Percentiles rank a stretch among this genome's conserved stretches.
These are phyloP conservation scores for Saccharomyces hybrid DNA, from an alignment of 1,139 yeast species.

Conservation along the genomic window DNA sequence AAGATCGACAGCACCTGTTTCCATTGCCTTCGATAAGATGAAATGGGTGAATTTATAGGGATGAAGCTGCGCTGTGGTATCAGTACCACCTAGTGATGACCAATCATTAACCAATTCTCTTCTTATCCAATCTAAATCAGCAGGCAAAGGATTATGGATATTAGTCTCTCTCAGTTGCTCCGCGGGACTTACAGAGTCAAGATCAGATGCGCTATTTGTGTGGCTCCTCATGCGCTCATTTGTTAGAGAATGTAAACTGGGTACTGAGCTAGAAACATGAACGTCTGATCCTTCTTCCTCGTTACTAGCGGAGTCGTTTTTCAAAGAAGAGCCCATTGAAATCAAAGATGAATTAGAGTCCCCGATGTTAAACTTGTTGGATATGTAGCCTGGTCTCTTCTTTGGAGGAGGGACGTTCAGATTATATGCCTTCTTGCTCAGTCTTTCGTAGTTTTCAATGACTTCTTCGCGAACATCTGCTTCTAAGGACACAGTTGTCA, in stretches of 20 bases:
- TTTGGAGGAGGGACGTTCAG: conserved; percentile 11
- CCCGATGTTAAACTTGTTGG: conserved; percentile 4
- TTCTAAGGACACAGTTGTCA: conserved; percentile 80
- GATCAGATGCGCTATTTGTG: background rate
- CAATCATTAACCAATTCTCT: conserved; percentile 60
- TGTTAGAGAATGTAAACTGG: background rate
- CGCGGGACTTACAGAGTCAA: background rate
- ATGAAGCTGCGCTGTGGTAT: conserved; percentile 93
- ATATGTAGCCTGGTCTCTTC: conserved; percentile 5
- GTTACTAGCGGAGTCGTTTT: conserved; percentile 2
- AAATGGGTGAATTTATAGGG: conserved; percentile 87
- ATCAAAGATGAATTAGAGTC: conserved; percentile 8
- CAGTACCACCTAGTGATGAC: conserved; percentile 75
- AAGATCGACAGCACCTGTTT: conserved; percentile 75
- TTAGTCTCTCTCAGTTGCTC: conserved; percentile 12
- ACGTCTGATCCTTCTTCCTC: background rate
- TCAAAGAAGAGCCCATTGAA: conserved; percentile 1
- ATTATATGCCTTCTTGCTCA: conserved; percentile 6
- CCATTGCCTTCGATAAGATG: conserved; percentile 71
- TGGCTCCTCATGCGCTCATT: background rate
- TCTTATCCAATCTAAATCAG: conserved; percentile 75
- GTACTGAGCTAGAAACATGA: background rate
- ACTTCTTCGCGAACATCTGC: conserved; percentile 48
- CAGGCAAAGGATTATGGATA: conserved; percentile 45
- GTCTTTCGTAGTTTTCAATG: conserved; percentile 1